Evolutionary conservation across 2,329 filamentous ascomycete species (phyloP).

Genomic region (Colletotrichum ledebouriae): DNA sequence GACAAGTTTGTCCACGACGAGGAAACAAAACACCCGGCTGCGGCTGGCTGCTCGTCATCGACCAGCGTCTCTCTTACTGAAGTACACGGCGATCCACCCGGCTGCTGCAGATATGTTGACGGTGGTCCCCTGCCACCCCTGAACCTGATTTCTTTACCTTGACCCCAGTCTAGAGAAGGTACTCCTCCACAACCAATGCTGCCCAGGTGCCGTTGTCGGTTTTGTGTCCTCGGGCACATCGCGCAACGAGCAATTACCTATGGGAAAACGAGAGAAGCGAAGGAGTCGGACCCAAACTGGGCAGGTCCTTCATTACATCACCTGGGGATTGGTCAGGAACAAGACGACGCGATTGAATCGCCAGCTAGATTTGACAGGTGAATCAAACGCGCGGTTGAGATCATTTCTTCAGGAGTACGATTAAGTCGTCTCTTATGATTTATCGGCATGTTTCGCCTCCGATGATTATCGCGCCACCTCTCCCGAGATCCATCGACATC

Average conservation of each 20-base stretch:
- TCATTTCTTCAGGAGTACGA: conserved; percentile 2
- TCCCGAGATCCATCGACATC: too few relatives aligned
- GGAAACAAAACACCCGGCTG: conserved; percentile 21
- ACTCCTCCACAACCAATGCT: conserved; percentile 19
- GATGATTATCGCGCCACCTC: too few relatives aligned
- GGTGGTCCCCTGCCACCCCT: conserved; percentile 23
- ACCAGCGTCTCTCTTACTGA: conserved; percentile 32
- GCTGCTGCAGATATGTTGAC: conserved; percentile 32
- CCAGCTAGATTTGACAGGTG: background rate
- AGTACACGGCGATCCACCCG: conserved; percentile 34
- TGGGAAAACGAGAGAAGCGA: background rate
- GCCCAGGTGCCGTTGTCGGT: too few relatives aligned
- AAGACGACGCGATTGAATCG: conserved; percentile 11
- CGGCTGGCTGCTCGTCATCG: conserved; percentile 32
- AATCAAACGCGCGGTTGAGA: conserved; percentile 9
- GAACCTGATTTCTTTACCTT: conserved; percentile 11
- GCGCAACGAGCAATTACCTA: background rate
- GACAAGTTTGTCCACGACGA: conserved; percentile 3
- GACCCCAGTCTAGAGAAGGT: background rate
- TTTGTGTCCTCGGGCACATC: background rate
- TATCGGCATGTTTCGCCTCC: too few relatives aligned
- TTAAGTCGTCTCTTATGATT: background rate
- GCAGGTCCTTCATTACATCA: too few relatives aligned
- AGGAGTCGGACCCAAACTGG: conserved; percentile 8
- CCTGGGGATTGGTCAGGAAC: too few relatives aligned